phyloP scores from a whole-genome alignment of 305 asterid species.

The Fraxinus sp. region DNA sequence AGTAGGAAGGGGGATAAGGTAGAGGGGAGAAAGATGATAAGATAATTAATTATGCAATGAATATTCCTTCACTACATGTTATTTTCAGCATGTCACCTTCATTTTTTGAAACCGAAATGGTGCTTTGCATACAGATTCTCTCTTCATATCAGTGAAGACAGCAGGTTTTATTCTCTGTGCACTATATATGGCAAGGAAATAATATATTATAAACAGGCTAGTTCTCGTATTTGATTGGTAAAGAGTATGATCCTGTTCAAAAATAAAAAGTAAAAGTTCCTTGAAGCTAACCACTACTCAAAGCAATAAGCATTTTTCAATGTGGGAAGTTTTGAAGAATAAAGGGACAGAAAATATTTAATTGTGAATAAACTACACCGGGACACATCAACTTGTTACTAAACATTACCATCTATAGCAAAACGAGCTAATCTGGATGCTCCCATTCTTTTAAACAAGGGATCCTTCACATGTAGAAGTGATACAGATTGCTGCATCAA shows the following conservation, averaged over 20 bases:
- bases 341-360: not conserved
- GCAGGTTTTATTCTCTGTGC: not conserved
- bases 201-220: not conserved
- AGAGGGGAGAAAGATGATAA: not conserved
- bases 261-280: not conserved
- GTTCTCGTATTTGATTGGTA: not conserved
- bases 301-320: not conserved
- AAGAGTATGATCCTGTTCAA: not conserved
- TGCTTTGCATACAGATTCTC: not conserved
- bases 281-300: not conserved
- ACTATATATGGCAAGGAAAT: not conserved
- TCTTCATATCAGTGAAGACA: not conserved
- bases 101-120: not conserved
- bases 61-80: not conserved
- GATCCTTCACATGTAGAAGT: constrained; percentile 87
- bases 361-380: not conserved
- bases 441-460: constrained; percentile 91
- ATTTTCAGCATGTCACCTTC: not conserved
- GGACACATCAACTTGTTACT: constrained; percentile 3
- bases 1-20: not conserved
- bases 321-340: not conserved
- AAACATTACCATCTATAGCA: constrained; percentile 75
- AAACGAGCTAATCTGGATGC: constrained; percentile 94
- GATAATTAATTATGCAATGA: not conserved
- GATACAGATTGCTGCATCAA: constrained; percentile 80